Conservation (phyloP, 805 yeast species). For the Schwanniomyces pseudopolymorphus region DNA sequence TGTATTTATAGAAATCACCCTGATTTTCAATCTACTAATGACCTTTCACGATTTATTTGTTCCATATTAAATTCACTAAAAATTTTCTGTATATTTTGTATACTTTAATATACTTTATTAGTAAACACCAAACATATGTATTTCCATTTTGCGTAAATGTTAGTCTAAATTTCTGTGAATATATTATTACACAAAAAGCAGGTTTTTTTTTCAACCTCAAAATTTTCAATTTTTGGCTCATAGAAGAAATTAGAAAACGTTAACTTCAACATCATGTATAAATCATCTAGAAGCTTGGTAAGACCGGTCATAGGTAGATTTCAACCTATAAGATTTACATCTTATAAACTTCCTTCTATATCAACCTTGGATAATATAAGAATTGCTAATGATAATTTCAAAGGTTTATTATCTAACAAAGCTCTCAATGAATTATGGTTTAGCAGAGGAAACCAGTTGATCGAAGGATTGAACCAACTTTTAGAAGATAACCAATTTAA, state of each 20-base stretch:
- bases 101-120: neutral
- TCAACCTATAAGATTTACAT: slow-evolving; percentile 12
- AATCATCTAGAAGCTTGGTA: slow-evolving; percentile 3
- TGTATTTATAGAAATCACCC: neutral
- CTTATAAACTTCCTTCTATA: slow-evolving; percentile 36
- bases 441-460: slow-evolving; percentile 34
- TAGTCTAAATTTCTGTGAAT: too few species aligned
- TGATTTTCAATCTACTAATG: neutral
- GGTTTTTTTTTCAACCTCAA: neutral
- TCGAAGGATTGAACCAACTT: slow-evolving; percentile 32
- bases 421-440: slow-evolving; percentile 40
- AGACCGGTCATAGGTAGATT: neutral
- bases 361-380: slow-evolving; percentile 29
- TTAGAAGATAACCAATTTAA: slow-evolving; percentile 27
- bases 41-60: neutral
- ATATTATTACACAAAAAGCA: neutral
- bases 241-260: neutral
- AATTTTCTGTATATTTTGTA: neutral
- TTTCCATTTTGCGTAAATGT: too few species aligned
- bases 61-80: neutral
- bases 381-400: slow-evolving; percentile 24
- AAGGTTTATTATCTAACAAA: slow-evolving; percentile 33
- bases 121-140: too few species aligned
- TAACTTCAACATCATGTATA: slow-evolving; percentile 3
- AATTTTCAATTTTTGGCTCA: neutral